Percentiles rank a stretch among this genome's conserved stretches.
These are phyloP conservation scores for Darksidea phi DNA, from an alignment of 495 filamentous ascomycete genomes.

Conservation along the genomic window DNA sequence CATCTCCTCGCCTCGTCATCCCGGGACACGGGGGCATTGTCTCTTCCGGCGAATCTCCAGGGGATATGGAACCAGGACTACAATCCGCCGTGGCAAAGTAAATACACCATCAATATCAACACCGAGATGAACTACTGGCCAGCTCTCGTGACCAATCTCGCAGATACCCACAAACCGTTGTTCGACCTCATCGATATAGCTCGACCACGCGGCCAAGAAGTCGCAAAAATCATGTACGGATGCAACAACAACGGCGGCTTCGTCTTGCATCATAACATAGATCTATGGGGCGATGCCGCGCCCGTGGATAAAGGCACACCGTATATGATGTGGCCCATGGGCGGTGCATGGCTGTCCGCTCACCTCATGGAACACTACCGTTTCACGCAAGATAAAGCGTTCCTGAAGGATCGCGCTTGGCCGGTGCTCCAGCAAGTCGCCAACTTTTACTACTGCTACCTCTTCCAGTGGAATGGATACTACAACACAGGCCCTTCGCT, in stretches of 20 bases:
- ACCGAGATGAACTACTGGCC: conserved; percentile 62
- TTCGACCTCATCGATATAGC: conserved; percentile 48
- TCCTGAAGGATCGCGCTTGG: conserved; percentile 12
- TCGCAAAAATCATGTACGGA: conserved; percentile 51
- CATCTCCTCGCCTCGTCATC: conserved; percentile 52
- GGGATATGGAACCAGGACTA: conserved; percentile 58
- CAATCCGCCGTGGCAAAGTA: conserved; percentile 53
- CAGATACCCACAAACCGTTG: conserved; percentile 33
- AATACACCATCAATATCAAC: conserved; percentile 61
- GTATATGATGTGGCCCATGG: conserved; percentile 26
- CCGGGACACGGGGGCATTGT: conserved; percentile 36
- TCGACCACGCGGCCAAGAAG: conserved; percentile 41
- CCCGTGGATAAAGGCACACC: conserved; percentile 29
- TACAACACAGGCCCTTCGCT: conserved; percentile 27
- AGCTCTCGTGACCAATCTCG: conserved; percentile 47
- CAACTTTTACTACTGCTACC: conserved; percentile 27
- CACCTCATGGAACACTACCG: conserved; percentile 31
- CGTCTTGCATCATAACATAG: conserved; percentile 34
- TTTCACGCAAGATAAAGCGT: conserved; percentile 25
- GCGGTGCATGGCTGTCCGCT: conserved; percentile 24
- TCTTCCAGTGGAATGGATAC: conserved; percentile 24
- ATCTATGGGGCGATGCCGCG: conserved; percentile 35
- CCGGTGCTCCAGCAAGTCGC: conserved; percentile 23
- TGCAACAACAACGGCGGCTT: conserved; percentile 44
- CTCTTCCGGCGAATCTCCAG: conserved; percentile 59